A percentile compares a stretch with the other conserved stretches of the same genome.
phyloP scores from a whole-genome alignment of 805 yeast genomes.

The Teunomyces funiuensis region DNA sequence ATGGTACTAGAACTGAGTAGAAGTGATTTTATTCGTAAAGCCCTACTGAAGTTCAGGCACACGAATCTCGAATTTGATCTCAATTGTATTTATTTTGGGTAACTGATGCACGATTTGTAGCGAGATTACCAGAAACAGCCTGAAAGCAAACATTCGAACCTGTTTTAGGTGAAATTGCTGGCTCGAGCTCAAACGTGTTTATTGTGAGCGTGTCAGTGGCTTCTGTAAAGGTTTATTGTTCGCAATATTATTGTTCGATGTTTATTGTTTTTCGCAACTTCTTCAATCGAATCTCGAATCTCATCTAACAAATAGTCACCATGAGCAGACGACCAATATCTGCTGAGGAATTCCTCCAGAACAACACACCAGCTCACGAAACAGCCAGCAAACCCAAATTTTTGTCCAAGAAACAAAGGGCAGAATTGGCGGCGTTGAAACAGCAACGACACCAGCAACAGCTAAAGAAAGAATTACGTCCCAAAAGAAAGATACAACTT shows the following conservation, averaged over 20 bases:
- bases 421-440: constrained; percentile 9
- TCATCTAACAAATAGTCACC: neutral
- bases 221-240: too few species aligned
- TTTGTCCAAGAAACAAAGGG: constrained; percentile 20
- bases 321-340: constrained; percentile 27
- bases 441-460: constrained; percentile 5
- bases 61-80: too few species aligned
- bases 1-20: too few species aligned
- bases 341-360: constrained; percentile 21
- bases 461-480: neutral
- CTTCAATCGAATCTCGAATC: constrained; percentile 1
- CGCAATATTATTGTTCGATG: neutral
- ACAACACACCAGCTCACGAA: constrained; percentile 7
- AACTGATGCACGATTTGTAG: too few species aligned
- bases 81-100: too few species aligned
- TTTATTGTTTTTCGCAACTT: constrained; percentile 4
- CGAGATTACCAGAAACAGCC: too few species aligned
- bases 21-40: too few species aligned
- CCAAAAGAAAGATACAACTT: constrained; percentile 1
- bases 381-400: constrained; percentile 19
- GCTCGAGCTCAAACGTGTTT: too few species aligned
- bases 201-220: too few species aligned
- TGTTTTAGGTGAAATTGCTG: too few species aligned
- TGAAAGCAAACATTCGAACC: too few species aligned
- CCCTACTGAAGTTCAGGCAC: too few species aligned